A percentile compares a stretch with the other conserved stretches of the same genome.
Evolutionary conservation across 2,329 filamentous ascomycete species (phyloP).

Genomic region (Calonectria pteridis): DNA sequence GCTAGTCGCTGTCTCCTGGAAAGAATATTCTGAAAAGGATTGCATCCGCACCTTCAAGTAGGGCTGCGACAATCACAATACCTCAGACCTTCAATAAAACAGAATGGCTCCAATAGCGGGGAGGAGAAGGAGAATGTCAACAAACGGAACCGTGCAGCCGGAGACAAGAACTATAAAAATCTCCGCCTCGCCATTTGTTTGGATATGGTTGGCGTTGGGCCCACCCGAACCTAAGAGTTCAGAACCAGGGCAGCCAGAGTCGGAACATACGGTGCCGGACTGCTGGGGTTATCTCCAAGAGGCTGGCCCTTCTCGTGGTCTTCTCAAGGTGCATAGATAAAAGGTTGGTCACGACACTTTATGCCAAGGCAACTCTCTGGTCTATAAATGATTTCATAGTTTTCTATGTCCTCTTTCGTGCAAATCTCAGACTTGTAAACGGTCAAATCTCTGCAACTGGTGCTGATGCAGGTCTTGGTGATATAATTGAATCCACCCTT

Average conservation of each 20-base stretch:
- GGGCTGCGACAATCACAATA: not conserved
- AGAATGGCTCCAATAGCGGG: too few species aligned
- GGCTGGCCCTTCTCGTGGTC: not conserved
- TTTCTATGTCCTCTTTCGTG: not conserved
- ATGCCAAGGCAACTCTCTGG: constrained; percentile 32
- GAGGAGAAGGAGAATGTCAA: too few species aligned
- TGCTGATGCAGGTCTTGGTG: constrained; percentile 33
- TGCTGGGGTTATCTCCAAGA: too few species aligned
- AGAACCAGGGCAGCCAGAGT: constrained; percentile 13
- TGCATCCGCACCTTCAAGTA: too few species aligned
- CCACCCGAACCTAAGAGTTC: too few species aligned
- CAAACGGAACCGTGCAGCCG: too few species aligned
- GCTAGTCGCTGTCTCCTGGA: not conserved
- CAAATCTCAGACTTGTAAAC: constrained; percentile 42
- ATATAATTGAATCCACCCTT: constrained; percentile 33
- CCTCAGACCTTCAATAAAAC: constrained; percentile 16
- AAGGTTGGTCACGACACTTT: not conserved
- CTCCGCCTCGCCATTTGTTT: too few species aligned
- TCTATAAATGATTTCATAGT: not conserved
- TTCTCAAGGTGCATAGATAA: constrained; percentile 40
- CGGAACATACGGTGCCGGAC: constrained; percentile 12
- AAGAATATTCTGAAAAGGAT: too few species aligned
- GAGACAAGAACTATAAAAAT: too few species aligned
- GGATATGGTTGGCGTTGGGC: too few species aligned
- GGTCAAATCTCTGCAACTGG: constrained; percentile 29